These are phyloP conservation scores for Paramyrothecium sp. DNA, from an alignment of 2,329 filamentous ascomycete genomes.

Conservation along the genomic window DNA sequence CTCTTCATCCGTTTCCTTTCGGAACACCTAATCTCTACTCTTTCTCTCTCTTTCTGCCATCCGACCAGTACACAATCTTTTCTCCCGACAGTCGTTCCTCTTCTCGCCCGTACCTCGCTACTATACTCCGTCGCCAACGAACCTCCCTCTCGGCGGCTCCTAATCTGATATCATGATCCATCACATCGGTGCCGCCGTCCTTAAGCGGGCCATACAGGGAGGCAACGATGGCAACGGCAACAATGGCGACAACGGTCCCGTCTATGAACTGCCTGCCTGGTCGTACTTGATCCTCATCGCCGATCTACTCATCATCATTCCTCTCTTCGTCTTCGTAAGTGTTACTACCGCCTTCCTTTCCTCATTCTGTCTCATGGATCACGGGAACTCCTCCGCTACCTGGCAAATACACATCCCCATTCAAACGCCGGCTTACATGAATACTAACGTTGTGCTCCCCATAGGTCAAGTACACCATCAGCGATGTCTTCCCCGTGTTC, in stretches of 20 bases:
- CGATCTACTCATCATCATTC: conserved; percentile 44
- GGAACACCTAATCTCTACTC: background rate
- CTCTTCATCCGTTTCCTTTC: background rate
- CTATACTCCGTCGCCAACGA: too few species aligned
- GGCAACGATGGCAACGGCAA: conserved; percentile 8
- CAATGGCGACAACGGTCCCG: conserved; percentile 10
- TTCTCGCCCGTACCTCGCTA: background rate
- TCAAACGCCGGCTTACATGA: background rate
- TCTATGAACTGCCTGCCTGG: conserved; percentile 36
- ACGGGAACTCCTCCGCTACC: too few species aligned
- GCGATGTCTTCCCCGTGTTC: conserved; percentile 49
- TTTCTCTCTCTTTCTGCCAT: background rate
- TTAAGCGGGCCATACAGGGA: conserved; percentile 32
- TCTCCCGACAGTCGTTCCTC: conserved; percentile 1
- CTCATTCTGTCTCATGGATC: too few species aligned
- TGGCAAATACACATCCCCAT: too few species aligned
- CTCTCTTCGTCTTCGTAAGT: conserved; percentile 41
- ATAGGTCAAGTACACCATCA: conserved; percentile 51
- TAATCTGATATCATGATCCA: conserved; percentile 14
- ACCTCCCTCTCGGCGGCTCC: background rate
- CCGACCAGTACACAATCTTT: too few species aligned
- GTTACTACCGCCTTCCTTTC: background rate
- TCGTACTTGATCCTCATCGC: conserved; percentile 34
- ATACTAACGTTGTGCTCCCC: background rate
- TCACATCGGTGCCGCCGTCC: conserved; percentile 12